phyloP scores from a whole-genome alignment of 306 rosid species.

The Casuarina glauca region DNA sequence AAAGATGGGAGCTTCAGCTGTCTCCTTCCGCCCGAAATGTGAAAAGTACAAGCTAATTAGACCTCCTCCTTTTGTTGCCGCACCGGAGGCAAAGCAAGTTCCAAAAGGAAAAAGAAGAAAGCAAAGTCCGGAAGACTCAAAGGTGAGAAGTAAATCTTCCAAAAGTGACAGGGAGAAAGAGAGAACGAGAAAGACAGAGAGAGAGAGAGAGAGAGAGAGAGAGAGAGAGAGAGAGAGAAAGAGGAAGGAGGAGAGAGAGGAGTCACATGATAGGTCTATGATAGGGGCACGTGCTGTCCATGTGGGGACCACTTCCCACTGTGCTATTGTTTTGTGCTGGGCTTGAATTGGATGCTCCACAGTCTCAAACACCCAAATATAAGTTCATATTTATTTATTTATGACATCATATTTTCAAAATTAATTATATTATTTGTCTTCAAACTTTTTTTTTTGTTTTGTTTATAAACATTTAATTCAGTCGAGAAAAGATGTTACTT shows the following conservation, averaged over 20 bases:
- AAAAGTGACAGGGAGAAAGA: constrained; percentile 11
- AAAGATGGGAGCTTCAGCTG: neutral
- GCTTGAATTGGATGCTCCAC: too few species aligned
- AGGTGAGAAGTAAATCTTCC: neutral
- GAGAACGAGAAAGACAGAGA: constrained; percentile 15
- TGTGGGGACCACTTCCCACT: constrained; percentile 18
- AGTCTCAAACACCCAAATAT: too few species aligned
- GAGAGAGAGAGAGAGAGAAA: constrained; percentile 14
- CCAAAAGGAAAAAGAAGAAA: neutral
- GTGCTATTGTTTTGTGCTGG: too few species aligned
- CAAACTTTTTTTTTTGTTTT: too few species aligned
- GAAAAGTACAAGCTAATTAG: neutral
- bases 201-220: constrained; percentile 26
- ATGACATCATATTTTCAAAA: too few species aligned
- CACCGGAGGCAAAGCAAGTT: neutral
- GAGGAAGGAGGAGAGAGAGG: constrained; percentile 27
- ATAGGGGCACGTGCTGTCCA: constrained; percentile 53
- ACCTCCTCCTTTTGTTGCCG: neutral
- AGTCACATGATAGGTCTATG: constrained; percentile 48
- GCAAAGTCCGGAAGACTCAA: neutral
- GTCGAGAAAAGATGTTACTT: too few species aligned
- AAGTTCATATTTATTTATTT: too few species aligned
- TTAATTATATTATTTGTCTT: too few species aligned
- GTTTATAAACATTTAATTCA: too few species aligned
- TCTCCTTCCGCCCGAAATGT: neutral